Base-by-base conservation (phyloP, 164 flowering plant species). In the Liriodendron chinense region DNA sequence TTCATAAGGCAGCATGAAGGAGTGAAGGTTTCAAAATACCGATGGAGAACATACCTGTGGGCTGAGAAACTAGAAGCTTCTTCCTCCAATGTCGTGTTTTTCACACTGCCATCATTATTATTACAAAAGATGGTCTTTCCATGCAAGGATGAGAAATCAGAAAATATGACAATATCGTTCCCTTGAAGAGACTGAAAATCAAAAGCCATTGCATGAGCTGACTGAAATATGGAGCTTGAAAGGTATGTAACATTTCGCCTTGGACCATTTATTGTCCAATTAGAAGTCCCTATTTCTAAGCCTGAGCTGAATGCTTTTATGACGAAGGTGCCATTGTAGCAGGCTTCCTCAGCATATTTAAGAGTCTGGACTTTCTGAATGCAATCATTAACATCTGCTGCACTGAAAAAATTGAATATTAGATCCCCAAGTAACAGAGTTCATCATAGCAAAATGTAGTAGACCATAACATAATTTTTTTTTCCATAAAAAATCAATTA, bases 251-350 rank as follows among this genome's bases (percentile, higher is more conserved):
- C 64, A 63, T 78, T 88, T 80, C 83, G 79, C 63, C 84, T 80
- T 70, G 97, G 93, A 74, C 85, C 69, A 68, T 57, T 77, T 65
- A 96, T 82, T 3, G 71, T 82, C 99, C 99, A 96, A 83, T 94
- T 96, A 80, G 87, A 94, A 47, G 94, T 10, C 67, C 99, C 99
- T 70, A 94, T 86, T 71, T 91, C 99, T 63, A 91, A 83, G 78
- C 98, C 99, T 71, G 99, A 92, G 83, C 97, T 90, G 80, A 89
- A 85, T 78, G 97, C 90, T 76, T 88, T 86, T 47, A 96, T 75
- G 22, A 84, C 64, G 76, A 94, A 68, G 47, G 80, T 80, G 63
- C 94, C 97, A 84, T 89, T 91, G 73, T 87, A 89, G 85, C 92
- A 94, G 8, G 78, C 81, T 86, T 91, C 97, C 82, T 96, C 97